Conservation (phyloP, 768 basidiomycete genomes). For the Suillus subalutaceus region DNA sequence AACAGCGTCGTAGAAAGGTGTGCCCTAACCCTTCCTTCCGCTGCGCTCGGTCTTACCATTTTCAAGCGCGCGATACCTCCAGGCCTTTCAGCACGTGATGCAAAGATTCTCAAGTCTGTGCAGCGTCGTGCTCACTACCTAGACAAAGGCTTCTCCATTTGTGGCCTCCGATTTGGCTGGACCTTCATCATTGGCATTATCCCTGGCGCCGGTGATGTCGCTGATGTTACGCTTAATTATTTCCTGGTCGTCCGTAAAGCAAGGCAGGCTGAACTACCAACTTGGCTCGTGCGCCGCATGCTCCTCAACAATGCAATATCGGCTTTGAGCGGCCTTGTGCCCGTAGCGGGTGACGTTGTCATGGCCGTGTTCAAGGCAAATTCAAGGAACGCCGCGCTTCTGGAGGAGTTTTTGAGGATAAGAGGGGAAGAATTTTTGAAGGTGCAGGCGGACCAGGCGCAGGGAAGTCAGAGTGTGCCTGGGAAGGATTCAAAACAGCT, state of each 20-base stretch:
- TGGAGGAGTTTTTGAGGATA: slow-evolving; percentile 83
- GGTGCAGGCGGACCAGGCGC: slow-evolving; percentile 40
- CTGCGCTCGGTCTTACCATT: slow-evolving; percentile 41
- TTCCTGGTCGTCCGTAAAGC: slow-evolving; percentile 77
- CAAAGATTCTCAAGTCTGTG: slow-evolving; percentile 72
- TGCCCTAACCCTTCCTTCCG: slow-evolving; percentile 25
- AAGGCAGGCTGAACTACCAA: slow-evolving; percentile 67
- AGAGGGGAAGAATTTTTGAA: slow-evolving; percentile 76
- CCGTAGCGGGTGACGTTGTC: slow-evolving; percentile 74
- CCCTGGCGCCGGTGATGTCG: slow-evolving; percentile 69
- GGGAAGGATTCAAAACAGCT: slow-evolving; percentile 45
- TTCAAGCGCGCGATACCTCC: slow-evolving; percentile 67
- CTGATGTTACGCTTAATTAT: slow-evolving; percentile 70
- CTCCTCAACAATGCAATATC: slow-evolving; percentile 73
- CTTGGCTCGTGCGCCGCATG: slow-evolving; percentile 76
- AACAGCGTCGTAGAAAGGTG: slow-evolving; percentile 40
- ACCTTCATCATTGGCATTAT: slow-evolving; percentile 79
- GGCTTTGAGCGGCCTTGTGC: slow-evolving; percentile 66
- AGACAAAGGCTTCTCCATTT: slow-evolving; percentile 83
- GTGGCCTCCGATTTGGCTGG: slow-evolving; percentile 86
- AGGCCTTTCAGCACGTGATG: slow-evolving; percentile 77
- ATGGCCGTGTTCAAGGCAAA: slow-evolving; percentile 86
- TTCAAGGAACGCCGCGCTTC: slow-evolving; percentile 81
- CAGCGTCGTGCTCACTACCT: slow-evolving; percentile 81
- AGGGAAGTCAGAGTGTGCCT: slow-evolving; percentile 28